Base-by-base conservation (phyloP, 192 early-diverging fungal species). In the Bifiguratus adelaidae region DNA sequence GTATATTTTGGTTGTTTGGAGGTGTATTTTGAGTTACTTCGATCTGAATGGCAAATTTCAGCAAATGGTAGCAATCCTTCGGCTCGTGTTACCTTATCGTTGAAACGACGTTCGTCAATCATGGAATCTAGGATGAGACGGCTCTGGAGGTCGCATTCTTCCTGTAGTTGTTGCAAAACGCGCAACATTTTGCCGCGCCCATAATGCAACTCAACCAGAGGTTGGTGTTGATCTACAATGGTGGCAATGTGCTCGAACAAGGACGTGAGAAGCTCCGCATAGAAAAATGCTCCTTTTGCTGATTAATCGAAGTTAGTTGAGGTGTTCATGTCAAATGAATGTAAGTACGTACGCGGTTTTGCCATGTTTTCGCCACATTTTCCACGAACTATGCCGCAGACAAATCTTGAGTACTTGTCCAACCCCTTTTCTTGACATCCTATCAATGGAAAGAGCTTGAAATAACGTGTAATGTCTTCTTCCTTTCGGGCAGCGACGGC, bases 201-300 rank as follows among this genome's bases (percentile, higher is more conserved):
- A 64, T 92, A 96, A 47, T 86, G 73, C 6, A 73, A 61, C 49
- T 91, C 78, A 3, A 99, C 82, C 2, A 92, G 68, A 4, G 82
- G 74, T 41, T 91, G 82, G 51, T 95, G 88, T 48, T 83, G 79
- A 61, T 95, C 89, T 27, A 97, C 72, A n/a, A 91, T 71, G 3
- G 75, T 63, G 1, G 93, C 93, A 41, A 90, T 80, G 7, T 76
- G 77, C 64, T 99, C 95, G 63, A 93, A 99, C 34, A 99, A 57
- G 18, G 74, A 54, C 9, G 83, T 93, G n/a, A 95, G 47, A 7
- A 83, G 70, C 30, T 85, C 73, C 4, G 88, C 89, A 58, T 80
- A 92, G 26, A 83, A 70, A 21, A 71, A 80, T 12, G 77, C 68
- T 21, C 53, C 65, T 32, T 46, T 44, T 0, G 62, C 65, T 73